Evolutionary conservation across 2,329 filamentous ascomycete species (phyloP), one percentile per base, ranked within the genome.

Genomic region (Cladosporium sp.): DNA sequence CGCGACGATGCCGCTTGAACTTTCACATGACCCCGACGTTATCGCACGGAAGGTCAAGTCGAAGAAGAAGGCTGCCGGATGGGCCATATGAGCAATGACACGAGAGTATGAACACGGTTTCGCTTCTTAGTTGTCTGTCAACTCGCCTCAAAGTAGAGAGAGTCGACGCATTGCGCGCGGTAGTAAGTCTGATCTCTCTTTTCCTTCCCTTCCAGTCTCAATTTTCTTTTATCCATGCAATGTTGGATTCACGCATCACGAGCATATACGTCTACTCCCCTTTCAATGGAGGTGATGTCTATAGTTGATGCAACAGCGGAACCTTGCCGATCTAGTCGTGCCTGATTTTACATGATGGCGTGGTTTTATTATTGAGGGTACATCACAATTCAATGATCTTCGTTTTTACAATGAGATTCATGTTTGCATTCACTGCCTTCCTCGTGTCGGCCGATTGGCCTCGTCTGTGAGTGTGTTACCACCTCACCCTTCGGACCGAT

Each of bases 1-100:
- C 34, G 72, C 70, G 23, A 57, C 74, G 11, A 61, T 71, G 59
- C 73, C 75, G 4, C 53, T 76, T 10, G 73, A 76, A n/a, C 60
- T 76, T 32, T 68, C 69, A 18, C 63, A 70, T 3, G 71, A 75
- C 34, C 66, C 70, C 25, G 72, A 72, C 54, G 69, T 69, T 2
- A 68, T 71, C 34, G 67, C 71, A 6, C 71, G 74, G 65, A 76
- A 75, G 67, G 70, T 74, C 34, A 72, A 71, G 34, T 70, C 70
- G 46, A 76, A 75, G 68, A 78, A 78, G 70, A 77, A 76, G 67
- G 74, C 74, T 51, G 71, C 70, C 49, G 76, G 76, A 6, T 78
- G 76, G 76, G 71, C 73, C 26, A 78, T 78, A 65, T 78, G 68
- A 73, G 49, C 36, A 28, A 46, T 25, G 48, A 63, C 48, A 63